phyloP scores from a whole-genome alignment of 495 filamentous ascomycete species.

The Rhypophila decipiens region DNA sequence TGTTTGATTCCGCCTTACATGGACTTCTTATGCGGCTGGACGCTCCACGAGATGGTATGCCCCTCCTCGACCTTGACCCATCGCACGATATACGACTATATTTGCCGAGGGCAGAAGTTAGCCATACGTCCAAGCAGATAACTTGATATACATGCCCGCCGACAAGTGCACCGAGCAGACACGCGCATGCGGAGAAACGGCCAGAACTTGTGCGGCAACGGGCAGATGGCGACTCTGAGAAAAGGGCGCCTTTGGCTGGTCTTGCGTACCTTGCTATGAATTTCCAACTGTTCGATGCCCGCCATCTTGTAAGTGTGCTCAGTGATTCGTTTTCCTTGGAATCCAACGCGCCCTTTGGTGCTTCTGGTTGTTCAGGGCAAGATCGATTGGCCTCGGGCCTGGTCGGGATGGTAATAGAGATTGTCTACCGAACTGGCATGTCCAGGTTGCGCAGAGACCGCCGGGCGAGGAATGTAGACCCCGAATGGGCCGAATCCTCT shows the following conservation, averaged over 20 bases:
- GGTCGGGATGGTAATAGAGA: no score
- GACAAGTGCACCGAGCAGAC: not conserved
- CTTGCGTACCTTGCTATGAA: conserved; percentile 86
- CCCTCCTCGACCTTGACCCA: conserved; percentile 88
- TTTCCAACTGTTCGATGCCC: conserved; percentile 93
- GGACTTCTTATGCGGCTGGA: conserved; percentile 95
- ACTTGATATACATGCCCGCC: not conserved
- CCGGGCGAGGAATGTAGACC: no score
- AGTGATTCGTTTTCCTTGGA: no score
- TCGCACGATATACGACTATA: conserved; percentile 90
- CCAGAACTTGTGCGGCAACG: not conserved
- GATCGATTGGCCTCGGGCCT: no score
- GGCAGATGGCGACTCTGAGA: not conserved
- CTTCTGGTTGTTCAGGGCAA: no score
- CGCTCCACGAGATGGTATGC: conserved; percentile 94
- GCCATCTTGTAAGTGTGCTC: no score
- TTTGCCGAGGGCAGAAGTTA: conserved; percentile 5
- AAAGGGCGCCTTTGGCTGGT: no score
- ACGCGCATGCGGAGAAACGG: not conserved
- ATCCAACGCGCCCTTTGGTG: no score
- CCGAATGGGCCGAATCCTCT: no score
- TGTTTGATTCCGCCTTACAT: conserved; percentile 44
- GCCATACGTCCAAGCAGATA: no score
- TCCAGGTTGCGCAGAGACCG: no score
- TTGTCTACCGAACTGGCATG: no score